Conservation (phyloP, 2,329 filamentous ascomycete genomes). For the Alternaria conjuncta region DNA sequence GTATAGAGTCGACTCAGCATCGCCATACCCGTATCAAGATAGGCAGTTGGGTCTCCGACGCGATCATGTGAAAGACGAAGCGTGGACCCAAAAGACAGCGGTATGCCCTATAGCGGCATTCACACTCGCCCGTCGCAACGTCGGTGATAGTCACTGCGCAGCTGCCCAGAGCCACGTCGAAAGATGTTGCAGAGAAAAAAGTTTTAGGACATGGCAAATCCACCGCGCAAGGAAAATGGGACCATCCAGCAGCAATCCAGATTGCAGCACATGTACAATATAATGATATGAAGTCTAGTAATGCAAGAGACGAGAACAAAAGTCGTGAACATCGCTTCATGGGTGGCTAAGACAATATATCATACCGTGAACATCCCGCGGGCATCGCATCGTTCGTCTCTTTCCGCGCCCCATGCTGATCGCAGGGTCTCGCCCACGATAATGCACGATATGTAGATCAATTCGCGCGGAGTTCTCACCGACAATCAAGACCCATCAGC, state of each 20-base stretch:
- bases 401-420: neutral
- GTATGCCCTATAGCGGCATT: no score
- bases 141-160: neutral
- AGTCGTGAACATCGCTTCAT: neutral
- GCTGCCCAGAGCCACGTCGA: no score
- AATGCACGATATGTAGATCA: neutral
- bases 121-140: neutral
- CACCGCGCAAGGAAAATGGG: neutral
- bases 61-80: no score
- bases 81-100: no score
- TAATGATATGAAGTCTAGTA: neutral
- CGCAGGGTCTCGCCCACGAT: neutral
- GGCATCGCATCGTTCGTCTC: neutral
- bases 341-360: neutral
- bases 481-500: neutral
- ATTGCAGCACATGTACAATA: neutral
- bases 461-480: neutral
- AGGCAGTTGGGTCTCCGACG: neutral
- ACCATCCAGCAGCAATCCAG: neutral
- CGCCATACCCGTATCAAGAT: neutral
- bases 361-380: neutral
- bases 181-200: neutral
- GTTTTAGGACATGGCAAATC: neutral
- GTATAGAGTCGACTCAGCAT: neutral
- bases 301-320: neutral